Evolutionary conservation across 2,329 filamentous ascomycete genomes (phyloP), one percentile per base, ranked within the genome.

Genomic region (Penicillium sp.): DNA sequence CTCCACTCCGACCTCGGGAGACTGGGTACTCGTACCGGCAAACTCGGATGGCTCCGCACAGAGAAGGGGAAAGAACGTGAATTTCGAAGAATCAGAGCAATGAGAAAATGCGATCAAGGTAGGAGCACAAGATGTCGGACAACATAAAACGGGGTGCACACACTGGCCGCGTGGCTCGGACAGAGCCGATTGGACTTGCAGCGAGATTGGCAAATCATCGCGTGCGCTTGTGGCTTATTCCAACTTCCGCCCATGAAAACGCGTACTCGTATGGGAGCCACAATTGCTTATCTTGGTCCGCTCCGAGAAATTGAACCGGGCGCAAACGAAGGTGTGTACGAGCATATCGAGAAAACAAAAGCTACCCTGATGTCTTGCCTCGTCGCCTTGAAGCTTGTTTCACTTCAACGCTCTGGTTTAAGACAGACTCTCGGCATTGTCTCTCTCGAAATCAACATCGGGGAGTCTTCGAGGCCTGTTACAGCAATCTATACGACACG

Each of bases 141-240:
- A 41, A 47, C 21, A 21, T 38, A 38, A 38, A 16, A 38, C 36
- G 13, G 14, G 27, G 4, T 13, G 3, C 21, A 31, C 40, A 31
- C 8, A 29, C 32, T 36, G 48, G 48, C 55, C 48, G 45, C 48
- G 48, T 56, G 46, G 56, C 56, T 48, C 34, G 52, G 56, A 21
- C 11, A 44, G 43, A 27, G 54, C 54, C 50, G 45, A 48, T 27
- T 45, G 16, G 43, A 40, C 50, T 31, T 57, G 60, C 50, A 39
- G 18, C 38, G 2, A 11, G 40, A 36, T 16, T 14, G 59, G 50
- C 56, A 62, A 54, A 40, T 45, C 21, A 55, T 59, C 54, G 54
- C 56, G 50, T 51, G 52, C 49, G 22, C 18, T 32, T 18, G 21
- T 7, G n/a, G 21, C 34, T 48, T 36, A 21, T 31, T 45, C 31